Base-by-base conservation (phyloP, 805 yeast species). In the Wickerhamiella domercqiae region DNA sequence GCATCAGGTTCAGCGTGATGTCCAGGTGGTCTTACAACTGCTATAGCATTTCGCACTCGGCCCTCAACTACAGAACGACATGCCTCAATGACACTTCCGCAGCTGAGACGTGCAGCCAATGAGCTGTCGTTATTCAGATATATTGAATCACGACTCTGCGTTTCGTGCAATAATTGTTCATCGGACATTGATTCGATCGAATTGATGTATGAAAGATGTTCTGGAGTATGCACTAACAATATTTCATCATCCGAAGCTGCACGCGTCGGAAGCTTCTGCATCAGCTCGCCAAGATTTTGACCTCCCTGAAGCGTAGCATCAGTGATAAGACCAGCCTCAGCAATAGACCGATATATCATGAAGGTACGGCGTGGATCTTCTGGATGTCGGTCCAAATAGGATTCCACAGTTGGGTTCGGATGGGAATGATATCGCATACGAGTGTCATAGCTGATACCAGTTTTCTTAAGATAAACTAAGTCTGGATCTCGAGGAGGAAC, bases 1-100 rank as follows among this genome's bases (percentile, higher is more conserved):
- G 84, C 65, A 47, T 82, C 90, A 2, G 99, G 98, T 53, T 93
- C 99, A 1, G 98, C 97, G 54, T 90, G 99, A 61, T 90, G 99
- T 5, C 99, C 99, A 0, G 99, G 99, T 1, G 99, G 99, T 47
- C 99, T 72, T 13, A 90, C 94, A 5, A 90, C 81, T 0, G 98
- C 99, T 35, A 90, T 54, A 0, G 96, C 76, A 54, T 90, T 90
- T 53, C 83, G 83, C 21, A 87, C 97, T 39, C 68, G 63, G 2
- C 94, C 93, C 54, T 86, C 96, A 7, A 90, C 79, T 16, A 90
- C 97, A 0, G 97, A 94, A 46, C 74, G 73, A 56, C 97, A 86
- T 1, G 95, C 94, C 57, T 90, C 97, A 36, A 90, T 90, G 21
- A 94, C 78, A 26, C 98, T 97, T 39, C 99, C 99, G 55, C 96